Conservation (phyloP, 2,329 filamentous ascomycete species). For the Trichoderma sp. region DNA sequence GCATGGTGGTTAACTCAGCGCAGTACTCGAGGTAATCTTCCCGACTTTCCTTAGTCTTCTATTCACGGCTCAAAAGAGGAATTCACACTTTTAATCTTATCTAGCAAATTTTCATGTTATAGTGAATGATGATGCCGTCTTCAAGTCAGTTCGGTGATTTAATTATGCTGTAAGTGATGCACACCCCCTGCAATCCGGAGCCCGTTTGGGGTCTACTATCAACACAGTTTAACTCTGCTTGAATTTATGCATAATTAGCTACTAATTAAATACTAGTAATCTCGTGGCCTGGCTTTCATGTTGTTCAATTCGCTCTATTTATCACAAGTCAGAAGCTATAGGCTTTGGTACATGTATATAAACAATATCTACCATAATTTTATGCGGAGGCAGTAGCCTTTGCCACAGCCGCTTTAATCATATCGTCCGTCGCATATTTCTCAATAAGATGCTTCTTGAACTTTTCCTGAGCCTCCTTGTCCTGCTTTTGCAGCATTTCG, state of each 20-base stretch:
- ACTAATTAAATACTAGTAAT: background rate
- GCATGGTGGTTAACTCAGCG: background rate
- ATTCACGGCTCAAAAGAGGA: background rate
- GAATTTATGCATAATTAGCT: background rate
- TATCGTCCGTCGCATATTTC: constrained; percentile 19
- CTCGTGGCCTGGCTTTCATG: background rate
- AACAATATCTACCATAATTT: background rate
- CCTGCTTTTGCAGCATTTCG: constrained; percentile 15
- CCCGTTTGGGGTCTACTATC: too few species aligned
- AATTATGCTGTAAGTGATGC: background rate
- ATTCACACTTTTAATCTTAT: background rate
- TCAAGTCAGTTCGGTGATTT: background rate
- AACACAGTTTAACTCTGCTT: background rate
- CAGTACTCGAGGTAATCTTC: background rate
- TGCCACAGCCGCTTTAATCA: constrained; percentile 1
- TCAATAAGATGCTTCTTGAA: constrained; percentile 12
- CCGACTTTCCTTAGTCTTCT: background rate
- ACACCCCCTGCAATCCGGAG: background rate
- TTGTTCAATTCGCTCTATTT: background rate
- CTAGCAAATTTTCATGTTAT: background rate
- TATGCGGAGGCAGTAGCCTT: background rate
- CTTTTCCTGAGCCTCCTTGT: constrained; percentile 4
- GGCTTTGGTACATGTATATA: background rate
- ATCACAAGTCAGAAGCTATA: background rate
- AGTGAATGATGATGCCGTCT: background rate